Evolutionary conservation across 2,329 filamentous ascomycete genomes (phyloP).

Genomic region (Fusarium sp.): DNA sequence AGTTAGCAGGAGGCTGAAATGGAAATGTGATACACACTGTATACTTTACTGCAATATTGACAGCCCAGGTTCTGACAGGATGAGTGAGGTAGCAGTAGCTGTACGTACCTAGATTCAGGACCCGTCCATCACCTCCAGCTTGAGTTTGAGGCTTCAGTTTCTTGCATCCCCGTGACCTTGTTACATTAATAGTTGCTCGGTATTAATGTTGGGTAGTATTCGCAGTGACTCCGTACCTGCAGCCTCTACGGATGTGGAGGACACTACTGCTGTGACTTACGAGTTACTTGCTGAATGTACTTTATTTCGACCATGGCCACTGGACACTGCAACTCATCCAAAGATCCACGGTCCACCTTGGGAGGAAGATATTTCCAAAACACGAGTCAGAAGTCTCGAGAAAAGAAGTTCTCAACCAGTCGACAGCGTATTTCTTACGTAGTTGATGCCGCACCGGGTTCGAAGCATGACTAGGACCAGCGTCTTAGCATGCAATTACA

Average conservation of each 20-base stretch:
- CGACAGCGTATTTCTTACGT: neutral
- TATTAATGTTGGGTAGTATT: neutral
- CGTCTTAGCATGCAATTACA: slow-evolving; percentile 6
- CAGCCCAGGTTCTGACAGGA: too few relatives aligned
- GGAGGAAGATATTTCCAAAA: too few relatives aligned
- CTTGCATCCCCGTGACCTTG: neutral
- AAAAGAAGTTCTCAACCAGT: neutral
- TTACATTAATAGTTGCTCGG: neutral
- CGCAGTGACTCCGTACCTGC: neutral
- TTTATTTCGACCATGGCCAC: neutral
- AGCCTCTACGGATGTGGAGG: neutral
- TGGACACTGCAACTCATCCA: neutral
- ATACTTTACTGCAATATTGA: too few relatives aligned
- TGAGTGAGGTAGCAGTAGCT: too few relatives aligned
- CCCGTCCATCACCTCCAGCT: neutral
- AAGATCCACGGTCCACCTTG: neutral
- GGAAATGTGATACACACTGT: too few relatives aligned
- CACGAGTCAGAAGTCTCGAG: neutral
- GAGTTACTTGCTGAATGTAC: neutral
- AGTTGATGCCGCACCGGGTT: neutral
- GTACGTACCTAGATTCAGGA: neutral
- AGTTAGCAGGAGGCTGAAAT: too few relatives aligned
- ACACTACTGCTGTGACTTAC: neutral
- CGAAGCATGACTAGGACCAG: slow-evolving; percentile 27
- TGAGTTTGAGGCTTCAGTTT: neutral